phyloP scores from a whole-genome alignment of 2,329 filamentous ascomycete species.

The Dryadomyces sulphureus region DNA sequence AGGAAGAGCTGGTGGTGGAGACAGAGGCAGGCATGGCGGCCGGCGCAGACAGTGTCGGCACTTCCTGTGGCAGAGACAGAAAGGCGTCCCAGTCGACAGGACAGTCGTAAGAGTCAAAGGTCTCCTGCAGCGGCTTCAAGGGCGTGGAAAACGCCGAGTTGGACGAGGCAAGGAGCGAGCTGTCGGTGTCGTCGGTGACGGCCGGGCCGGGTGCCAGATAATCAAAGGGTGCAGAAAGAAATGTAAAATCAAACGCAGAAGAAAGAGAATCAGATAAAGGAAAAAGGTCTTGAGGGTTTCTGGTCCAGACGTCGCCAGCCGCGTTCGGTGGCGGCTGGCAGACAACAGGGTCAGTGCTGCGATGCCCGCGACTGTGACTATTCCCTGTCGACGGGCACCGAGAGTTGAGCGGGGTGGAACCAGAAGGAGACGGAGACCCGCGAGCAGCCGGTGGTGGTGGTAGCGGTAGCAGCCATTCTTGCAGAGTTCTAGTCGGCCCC shows the following conservation, averaged over 20 bases:
- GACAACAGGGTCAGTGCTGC: not conserved
- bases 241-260: not conserved
- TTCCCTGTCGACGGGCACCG: constrained; percentile 5
- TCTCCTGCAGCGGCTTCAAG: not conserved
- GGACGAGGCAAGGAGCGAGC: not conserved
- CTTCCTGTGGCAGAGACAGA: too few species aligned
- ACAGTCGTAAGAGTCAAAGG: constrained; percentile 3
- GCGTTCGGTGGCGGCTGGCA: not conserved
- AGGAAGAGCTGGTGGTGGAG: not conserved
- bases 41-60: not conserved
- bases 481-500: constrained; percentile 11
- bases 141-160: constrained; percentile 1
- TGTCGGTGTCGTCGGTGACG: not conserved
- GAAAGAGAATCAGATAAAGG: not conserved
- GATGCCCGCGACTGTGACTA: not conserved
- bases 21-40: not conserved
- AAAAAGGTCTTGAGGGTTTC: not conserved
- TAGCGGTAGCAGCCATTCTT: constrained; percentile 10
- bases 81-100: constrained; percentile 6
- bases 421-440: constrained; percentile 2
- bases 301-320: not conserved
- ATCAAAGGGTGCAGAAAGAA: not conserved
- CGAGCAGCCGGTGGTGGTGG: constrained; percentile 1
- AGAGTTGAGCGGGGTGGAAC: constrained; percentile 6
- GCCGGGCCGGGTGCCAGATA: not conserved